Evolutionary conservation across 306 rosid genomes (phyloP).

Genomic region (Myrica gale): DNA sequence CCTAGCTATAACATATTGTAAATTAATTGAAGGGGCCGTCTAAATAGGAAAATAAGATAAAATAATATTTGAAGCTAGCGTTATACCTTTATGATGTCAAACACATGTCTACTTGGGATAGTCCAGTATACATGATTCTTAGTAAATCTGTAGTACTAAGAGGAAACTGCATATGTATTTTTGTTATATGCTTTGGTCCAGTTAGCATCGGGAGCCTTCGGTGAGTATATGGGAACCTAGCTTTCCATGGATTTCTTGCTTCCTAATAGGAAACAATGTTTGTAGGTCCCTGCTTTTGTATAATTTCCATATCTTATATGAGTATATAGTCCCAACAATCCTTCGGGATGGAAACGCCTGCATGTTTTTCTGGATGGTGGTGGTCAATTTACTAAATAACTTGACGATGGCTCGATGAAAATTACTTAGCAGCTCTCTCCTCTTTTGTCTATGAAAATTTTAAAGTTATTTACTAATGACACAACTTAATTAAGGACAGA

Average conservation of each 20-base stretch:
- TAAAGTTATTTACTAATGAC: too few relatives aligned
- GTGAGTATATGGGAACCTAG: too few relatives aligned
- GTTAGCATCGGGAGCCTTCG: constrained; percentile 9
- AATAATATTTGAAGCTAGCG: background rate
- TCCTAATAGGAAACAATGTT: background rate
- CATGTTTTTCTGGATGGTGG: background rate
- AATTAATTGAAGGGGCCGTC: constrained; percentile 19
- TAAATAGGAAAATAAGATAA: background rate
- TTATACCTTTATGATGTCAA: background rate
- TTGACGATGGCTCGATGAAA: background rate
- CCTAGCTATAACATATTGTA: background rate
- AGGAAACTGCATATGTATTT: too few relatives aligned
- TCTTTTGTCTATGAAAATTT: too few relatives aligned
- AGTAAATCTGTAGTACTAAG: too few relatives aligned
- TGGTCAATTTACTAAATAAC: background rate
- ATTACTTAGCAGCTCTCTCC: background rate
- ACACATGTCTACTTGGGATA: background rate
- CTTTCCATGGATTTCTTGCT: background rate
- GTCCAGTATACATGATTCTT: too few relatives aligned
- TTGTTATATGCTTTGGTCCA: background rate
- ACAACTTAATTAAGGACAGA: too few relatives aligned
- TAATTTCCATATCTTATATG: too few relatives aligned
- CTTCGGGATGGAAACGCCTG: background rate
- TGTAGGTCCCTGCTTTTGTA: too few relatives aligned
- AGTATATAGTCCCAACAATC: background rate